Evolutionary conservation across 1,139 yeast genomes (phyloP).

Genomic region (Suhomyces taliae): DNA sequence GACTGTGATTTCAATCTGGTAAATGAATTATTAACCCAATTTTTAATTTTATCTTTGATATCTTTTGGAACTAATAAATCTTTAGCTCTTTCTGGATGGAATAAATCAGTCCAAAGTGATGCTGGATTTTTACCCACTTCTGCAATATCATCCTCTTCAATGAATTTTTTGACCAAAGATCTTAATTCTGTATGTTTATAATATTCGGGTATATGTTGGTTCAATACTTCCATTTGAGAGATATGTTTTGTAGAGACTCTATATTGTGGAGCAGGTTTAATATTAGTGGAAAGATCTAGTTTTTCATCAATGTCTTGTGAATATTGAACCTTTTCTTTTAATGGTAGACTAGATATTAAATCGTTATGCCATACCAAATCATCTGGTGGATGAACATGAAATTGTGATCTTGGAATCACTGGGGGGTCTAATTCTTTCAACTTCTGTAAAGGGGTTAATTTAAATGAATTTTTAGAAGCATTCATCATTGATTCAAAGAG

Average conservation of each 20-base stretch:
- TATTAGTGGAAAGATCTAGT: not conserved
- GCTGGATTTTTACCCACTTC: not conserved
- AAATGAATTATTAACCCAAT: conserved; percentile 56
- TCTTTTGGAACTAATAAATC: conserved; percentile 37
- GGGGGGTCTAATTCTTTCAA: conserved; percentile 20
- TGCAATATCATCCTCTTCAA: conserved; percentile 8
- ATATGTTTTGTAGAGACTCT: not conserved
- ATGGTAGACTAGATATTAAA: not conserved
- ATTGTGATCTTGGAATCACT: conserved; percentile 12
- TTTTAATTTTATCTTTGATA: conserved; percentile 24
- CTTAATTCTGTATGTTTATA: conserved; percentile 17
- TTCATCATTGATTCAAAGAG: conserved; percentile 19
- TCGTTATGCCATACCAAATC: not conserved
- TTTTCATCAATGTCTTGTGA: not conserved
- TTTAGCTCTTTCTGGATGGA: conserved; percentile 38
- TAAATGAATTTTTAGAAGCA: conserved; percentile 17
- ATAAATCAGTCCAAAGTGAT: conserved; percentile 44
- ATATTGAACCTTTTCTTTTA: not conserved
- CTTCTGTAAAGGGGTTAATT: conserved; percentile 20
- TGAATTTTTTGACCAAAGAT: conserved; percentile 22
- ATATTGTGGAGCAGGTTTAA: not conserved
- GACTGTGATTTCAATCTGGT: conserved; percentile 34
- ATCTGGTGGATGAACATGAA: conserved; percentile 17
- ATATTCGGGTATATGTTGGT: conserved; percentile 15
- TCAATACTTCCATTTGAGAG: conserved; percentile 6